Evolutionary conservation across 2,329 filamentous ascomycete genomes (phyloP), one percentile per base, ranked within the genome.

Genomic region (Tolypocladium capitatum): DNA sequence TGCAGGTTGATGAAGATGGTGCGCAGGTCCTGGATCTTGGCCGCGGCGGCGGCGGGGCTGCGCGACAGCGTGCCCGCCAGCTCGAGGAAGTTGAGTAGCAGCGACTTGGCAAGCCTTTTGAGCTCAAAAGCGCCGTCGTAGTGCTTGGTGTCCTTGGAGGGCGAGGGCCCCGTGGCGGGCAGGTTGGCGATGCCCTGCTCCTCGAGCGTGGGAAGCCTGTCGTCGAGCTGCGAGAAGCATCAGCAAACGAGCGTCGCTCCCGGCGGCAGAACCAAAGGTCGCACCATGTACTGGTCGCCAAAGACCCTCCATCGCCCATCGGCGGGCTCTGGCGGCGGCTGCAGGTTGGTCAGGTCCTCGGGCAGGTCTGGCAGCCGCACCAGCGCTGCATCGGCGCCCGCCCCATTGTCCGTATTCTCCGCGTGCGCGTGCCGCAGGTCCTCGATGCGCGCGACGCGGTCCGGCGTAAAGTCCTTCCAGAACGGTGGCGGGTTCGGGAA

Each of bases 1-100:
- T 96, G 89, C 59, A 94, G 84, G 63, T 97, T 97, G 63, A 91
- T 82, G 53, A 94, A 83, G 28, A 97, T 69, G 16, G 83, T 89
- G 57, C 84, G 76, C 31, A 98, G 67, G 63, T 97, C 84, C 41
- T 80, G 72, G 42, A 91, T 74, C 62, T 94, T 94, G 38, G 80
- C 74, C 27, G 76, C 71, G 46, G 81, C 84, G 61, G 83, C 56
- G 38, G 56, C 42, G 0, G 65, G 62, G 24, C 54, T 56, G 18
- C 52, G 51, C 13, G 57, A 56, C 33, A 64, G 53, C 21, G 52
- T 54, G 48, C 88, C 87, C 0, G 84, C 71, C 5, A 97, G 76
- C 60, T 94, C 88, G 41, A 97, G 74, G 60, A 94, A 97, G 61
- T 91, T 94, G 41, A 97, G 72, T 0, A 97, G 73, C 1, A 95